Percentiles rank a stretch among this genome's conserved stretches.
phyloP scores from a whole-genome alignment of 257 asterid genomes.

The Ilex asprella region DNA sequence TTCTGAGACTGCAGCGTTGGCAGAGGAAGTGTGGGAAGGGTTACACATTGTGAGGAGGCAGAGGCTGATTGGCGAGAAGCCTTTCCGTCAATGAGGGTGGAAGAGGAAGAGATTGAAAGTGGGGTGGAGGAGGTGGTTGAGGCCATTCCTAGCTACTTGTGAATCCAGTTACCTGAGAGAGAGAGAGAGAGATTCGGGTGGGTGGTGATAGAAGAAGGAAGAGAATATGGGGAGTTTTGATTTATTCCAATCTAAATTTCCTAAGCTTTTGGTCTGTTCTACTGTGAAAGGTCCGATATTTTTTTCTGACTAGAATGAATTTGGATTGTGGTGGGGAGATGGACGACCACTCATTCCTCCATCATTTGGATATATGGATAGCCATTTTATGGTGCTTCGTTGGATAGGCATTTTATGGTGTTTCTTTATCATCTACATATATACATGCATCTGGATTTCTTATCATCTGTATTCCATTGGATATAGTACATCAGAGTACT shows the following conservation, averaged over 20 bases:
- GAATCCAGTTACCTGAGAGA: background rate
- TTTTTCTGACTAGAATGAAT: background rate
- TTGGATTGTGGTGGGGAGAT: constrained; percentile 9
- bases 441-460: too few relatives aligned
- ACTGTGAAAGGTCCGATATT: background rate
- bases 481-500: too few relatives aligned
- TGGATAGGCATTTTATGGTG: constrained; percentile 3
- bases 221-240: background rate
- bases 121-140: constrained; percentile 48
- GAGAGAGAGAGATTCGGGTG: background rate
- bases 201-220: background rate
- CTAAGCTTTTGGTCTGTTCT: background rate
- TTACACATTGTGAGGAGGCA: constrained; percentile 30
- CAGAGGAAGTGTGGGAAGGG: constrained; percentile 33
- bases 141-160: constrained; percentile 30
- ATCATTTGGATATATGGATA: constrained; percentile 44
- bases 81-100: constrained; percentile 36
- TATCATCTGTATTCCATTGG: too few relatives aligned
- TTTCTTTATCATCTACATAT: too few relatives aligned
- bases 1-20: constrained; percentile 22
- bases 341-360: constrained; percentile 42
- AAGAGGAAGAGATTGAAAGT: constrained; percentile 47
- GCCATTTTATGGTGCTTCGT: constrained; percentile 27
- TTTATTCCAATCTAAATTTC: background rate
- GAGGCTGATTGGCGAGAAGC: constrained; percentile 31